Base-by-base conservation (phyloP, 441 rosid genomes). In the Jatropha podagrica region DNA sequence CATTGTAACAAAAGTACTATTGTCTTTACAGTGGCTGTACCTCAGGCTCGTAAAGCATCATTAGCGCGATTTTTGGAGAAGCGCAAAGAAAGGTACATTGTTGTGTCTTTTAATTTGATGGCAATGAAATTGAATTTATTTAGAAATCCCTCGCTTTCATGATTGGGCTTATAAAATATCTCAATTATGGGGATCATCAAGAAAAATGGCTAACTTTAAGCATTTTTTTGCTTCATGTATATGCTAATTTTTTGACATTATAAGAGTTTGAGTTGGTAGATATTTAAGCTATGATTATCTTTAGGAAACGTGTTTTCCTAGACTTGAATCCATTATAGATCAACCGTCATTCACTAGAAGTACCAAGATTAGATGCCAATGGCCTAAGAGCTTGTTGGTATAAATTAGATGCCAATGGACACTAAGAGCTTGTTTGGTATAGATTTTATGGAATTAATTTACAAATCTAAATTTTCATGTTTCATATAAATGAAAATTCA, bases 21-120 rank as follows among this genome's bases (percentile, higher is more conserved):
- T 46, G 4, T 7, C 48, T 73, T 48, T 26, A 23, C 75, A 46
- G 91, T 63, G 6, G 87, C 85, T 78, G 88, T 92, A 69, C 98
- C 98, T 65, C 98, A 92, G 83, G 91, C 91, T 68, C 93, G 96
- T 3, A 87, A 88, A 83, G 98, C 97, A 32, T 94, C 98, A 17
- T 81, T 94, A 85, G 93, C 93, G 77, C 80, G 93, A 55, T 94
- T 94, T 83, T 75, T 94, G 86, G 96, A 94, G 86, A 92, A 89
- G 84, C 95, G 98, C 79, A 92, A 90, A 84, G 94, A 90, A 84
- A 90, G 97, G 97, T 91, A 76, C 49, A 79, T 71, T 14, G 20
- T 55, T 9, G 58, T 72, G 15, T 66, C 55, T 62, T 69, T 52
- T 58, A 51, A 46, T 38, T 51, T 62, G 17, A 17, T 65, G 62